These are phyloP conservation scores for Melocanna baccifera DNA, from an alignment of 176 grass and related monocot genomes.

Conservation along the genomic window DNA sequence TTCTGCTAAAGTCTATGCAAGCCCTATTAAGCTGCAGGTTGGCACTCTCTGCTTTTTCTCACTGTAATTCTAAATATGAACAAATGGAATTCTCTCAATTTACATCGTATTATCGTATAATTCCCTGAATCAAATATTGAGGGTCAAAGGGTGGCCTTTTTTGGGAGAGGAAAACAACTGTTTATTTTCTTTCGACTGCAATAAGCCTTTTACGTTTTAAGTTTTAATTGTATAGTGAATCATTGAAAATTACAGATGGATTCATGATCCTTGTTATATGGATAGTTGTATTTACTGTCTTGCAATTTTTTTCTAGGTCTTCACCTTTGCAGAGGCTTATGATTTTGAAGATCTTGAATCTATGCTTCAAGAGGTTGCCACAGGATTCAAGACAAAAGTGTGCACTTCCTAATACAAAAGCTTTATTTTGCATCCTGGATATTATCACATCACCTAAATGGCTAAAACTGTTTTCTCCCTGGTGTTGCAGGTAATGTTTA, in stretches of 20 bases:
- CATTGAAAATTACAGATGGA: background rate
- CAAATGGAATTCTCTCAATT: background rate
- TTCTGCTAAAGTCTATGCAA: conserved; percentile 85
- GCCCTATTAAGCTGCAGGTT: conserved; percentile 93
- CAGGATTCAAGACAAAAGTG: conserved; percentile 90
- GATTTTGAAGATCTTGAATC: conserved; percentile 68
- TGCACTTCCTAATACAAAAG: conserved; percentile 7
- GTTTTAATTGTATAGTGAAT: background rate
- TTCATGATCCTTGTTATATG: background rate
- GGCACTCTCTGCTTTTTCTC: conserved; percentile 7
- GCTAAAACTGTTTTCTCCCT: conserved; percentile 12
- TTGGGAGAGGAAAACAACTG: background rate
- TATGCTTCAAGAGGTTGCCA: conserved; percentile 63
- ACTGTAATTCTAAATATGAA: conserved; percentile 4
- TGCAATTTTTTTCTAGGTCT: conserved; percentile 59
- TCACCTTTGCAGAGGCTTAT: conserved; percentile 74
- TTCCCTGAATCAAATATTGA: background rate
- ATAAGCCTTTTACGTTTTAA: background rate
- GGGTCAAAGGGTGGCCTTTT: background rate
- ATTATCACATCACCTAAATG: background rate
- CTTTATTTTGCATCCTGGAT: background rate
- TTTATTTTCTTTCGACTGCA: background rate
- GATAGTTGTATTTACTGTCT: conserved; percentile 34
- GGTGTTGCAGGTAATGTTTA: conserved; percentile 82
- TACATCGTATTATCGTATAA: background rate